Base-by-base conservation (phyloP, 2,329 filamentous ascomycete genomes). In the Cladorrhinum sp. region DNA sequence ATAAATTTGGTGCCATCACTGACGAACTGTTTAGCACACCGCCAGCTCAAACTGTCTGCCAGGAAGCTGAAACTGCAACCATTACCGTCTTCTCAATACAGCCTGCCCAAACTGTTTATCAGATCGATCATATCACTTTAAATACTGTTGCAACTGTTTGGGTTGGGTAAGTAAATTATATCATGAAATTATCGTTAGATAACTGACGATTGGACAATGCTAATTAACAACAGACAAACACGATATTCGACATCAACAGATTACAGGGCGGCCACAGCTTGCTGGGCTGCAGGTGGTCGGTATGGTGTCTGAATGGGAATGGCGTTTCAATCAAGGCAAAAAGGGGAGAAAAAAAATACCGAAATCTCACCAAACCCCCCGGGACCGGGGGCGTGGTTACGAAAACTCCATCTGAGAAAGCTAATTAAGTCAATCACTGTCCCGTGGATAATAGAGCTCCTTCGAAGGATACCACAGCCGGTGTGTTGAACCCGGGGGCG, bases 21-120 rank as follows among this genome's bases (percentile, higher is more conserved):
- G 52, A 64, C 55, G 18, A 59, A 25, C 13, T 29, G 3, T 45
- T 20, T 9, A 68, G 66, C 22, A 64, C 60, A 2, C 65, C 65
- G 0, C 63, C 65, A 2, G 61, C 64, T n/a, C 67, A 68, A 54
- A 68, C 67, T 2, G 62, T 68, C 3, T 69, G 66, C 58, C 56
- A 65, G 20, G 57, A 60, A 38, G 51, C 58, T 12, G 55, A 63
- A 9, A 50, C 57, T 23, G 58, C 62, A 12, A 64, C 63, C 16
- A 22, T 65, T 12, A 69, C 67, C 2, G 58, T 68, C 18, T 49
- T 63, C 20, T 63, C 62, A 2, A 24, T 60, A 10, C 60, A 55
- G 41, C 59, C 63, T 6, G 52, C 59, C 12, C 55, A 59, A 53
- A 67, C 65, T 1, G 56, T 62, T n/a, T 58, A 58, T 12, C 50